Percentiles rank a stretch among this genome's conserved stretches.
Evolutionary conservation across 345 rosid genomes (phyloP).

Genomic region (Dipteronia dyeriana): DNA sequence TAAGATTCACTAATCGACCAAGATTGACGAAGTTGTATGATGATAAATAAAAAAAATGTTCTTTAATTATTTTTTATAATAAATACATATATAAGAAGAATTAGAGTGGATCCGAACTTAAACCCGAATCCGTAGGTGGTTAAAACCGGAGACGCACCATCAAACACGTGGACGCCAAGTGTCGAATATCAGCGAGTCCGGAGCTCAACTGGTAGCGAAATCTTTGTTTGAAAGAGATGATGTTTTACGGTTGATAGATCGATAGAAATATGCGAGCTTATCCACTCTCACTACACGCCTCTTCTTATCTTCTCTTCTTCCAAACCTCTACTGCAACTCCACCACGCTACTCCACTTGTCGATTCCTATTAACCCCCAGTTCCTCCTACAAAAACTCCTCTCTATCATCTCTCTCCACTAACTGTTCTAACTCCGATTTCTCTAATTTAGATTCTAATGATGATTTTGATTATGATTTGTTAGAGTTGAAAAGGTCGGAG

Average conservation of each 20-base stretch:
- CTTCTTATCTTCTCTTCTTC: constrained; percentile 24
- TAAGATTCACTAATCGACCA: no score
- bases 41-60: no score
- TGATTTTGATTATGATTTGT: constrained; percentile 29
- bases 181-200: neutral
- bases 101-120: neutral
- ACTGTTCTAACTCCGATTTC: constrained; percentile 36
- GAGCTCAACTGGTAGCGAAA: neutral
- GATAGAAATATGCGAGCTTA: constrained; percentile 44
- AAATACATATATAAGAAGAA: no score
- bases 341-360: neutral
- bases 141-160: neutral
- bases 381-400: constrained; percentile 5
- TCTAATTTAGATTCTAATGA: constrained; percentile 24
- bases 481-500: constrained; percentile 42
- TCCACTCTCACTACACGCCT: constrained; percentile 23
- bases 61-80: no score
- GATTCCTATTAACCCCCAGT: constrained; percentile 18
- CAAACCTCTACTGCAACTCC: neutral
- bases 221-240: neutral
- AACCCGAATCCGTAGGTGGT: neutral
- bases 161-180: constrained; percentile 13
- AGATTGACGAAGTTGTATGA: no score
- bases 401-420: neutral
- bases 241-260: neutral